Evolutionary conservation across 2,329 filamentous ascomycete species (phyloP).

Genomic region (Tolypocladium cylindrosporum): DNA sequence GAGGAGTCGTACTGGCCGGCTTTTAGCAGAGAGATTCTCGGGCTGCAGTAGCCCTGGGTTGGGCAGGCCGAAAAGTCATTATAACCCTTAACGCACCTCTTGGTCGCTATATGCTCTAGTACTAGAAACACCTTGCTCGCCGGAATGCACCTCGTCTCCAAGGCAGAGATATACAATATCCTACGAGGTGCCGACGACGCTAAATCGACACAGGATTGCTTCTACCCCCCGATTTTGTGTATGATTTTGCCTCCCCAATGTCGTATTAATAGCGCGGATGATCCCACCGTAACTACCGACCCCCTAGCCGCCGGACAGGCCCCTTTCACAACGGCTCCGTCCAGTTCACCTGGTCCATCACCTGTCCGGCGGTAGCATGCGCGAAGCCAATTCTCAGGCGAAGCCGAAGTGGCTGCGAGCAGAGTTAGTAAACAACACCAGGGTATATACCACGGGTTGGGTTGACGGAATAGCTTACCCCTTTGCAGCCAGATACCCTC

Average conservation of each 20-base stretch:
- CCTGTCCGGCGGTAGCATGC: constrained; percentile 56
- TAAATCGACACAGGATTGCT: not conserved
- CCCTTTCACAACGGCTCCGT: constrained; percentile 54
- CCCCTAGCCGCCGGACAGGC: not conserved
- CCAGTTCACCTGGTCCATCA: constrained; percentile 96
- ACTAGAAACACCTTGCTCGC: not conserved
- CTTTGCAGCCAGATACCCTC: constrained; percentile 75
- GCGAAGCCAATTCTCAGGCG: constrained; percentile 76
- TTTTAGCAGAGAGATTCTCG: no score
- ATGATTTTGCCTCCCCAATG: not conserved
- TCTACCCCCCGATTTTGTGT: not conserved
- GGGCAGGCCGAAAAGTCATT: no score
- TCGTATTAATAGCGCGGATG: not conserved
- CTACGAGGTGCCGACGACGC: not conserved
- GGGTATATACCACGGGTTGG: not conserved
- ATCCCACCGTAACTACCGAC: no score
- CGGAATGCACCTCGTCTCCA: not conserved
- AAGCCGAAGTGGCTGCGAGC: constrained; percentile 63
- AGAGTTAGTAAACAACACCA: constrained; percentile 7
- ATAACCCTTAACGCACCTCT: not conserved
- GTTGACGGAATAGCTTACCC: constrained; percentile 53
- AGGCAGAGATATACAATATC: not conserved
- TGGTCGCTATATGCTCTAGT: not conserved
- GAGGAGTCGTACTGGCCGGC: no score
- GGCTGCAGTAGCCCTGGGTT: no score